Evolutionary conservation across 1,139 yeast species (phyloP).

Genomic region (Geotrichum histeridarum): DNA sequence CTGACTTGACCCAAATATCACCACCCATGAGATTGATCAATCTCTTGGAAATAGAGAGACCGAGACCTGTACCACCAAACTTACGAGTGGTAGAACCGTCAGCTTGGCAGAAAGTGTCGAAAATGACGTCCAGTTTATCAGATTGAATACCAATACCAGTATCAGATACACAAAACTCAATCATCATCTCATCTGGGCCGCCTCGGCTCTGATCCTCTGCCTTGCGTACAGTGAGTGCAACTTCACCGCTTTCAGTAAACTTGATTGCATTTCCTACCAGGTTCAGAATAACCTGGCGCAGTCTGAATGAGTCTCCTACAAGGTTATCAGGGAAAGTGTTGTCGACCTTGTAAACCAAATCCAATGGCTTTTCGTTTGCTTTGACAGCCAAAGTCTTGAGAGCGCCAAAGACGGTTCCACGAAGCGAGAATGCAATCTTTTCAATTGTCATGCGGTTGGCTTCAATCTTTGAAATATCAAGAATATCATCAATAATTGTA

Average conservation of each 20-base stretch:
- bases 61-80: slow-evolving; percentile 88
- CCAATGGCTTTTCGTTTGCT: slow-evolving; percentile 78
- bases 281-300: slow-evolving; percentile 77
- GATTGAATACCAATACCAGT: slow-evolving; percentile 85
- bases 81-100: slow-evolving; percentile 89
- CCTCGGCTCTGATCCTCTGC: slow-evolving; percentile 39
- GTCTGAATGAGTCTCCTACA: slow-evolving; percentile 80
- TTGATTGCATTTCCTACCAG: slow-evolving; percentile 85
- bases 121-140: slow-evolving; percentile 75
- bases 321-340: slow-evolving; percentile 80
- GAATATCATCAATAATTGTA: slow-evolving; percentile 81
- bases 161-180: slow-evolving; percentile 82
- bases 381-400: slow-evolving; percentile 81
- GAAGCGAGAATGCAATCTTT: slow-evolving; percentile 73
- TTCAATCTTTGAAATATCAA: slow-evolving; percentile 87
- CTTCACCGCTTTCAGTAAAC: slow-evolving; percentile 77
- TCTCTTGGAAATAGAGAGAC: slow-evolving; percentile 80
- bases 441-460: slow-evolving; percentile 91
- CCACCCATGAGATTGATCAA: slow-evolving; percentile 85
- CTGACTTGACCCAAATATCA: slow-evolving; percentile 81
- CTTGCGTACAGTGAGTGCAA: slow-evolving; percentile 43
- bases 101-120: slow-evolving; percentile 87
- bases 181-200: slow-evolving; percentile 53
- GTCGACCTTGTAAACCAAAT: slow-evolving; percentile 74
- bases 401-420: slow-evolving; percentile 87